Percentiles rank a stretch among this genome's conserved stretches.
Evolutionary conservation across 495 filamentous ascomycete species (phyloP).

Genomic region (Neurospora sp.): DNA sequence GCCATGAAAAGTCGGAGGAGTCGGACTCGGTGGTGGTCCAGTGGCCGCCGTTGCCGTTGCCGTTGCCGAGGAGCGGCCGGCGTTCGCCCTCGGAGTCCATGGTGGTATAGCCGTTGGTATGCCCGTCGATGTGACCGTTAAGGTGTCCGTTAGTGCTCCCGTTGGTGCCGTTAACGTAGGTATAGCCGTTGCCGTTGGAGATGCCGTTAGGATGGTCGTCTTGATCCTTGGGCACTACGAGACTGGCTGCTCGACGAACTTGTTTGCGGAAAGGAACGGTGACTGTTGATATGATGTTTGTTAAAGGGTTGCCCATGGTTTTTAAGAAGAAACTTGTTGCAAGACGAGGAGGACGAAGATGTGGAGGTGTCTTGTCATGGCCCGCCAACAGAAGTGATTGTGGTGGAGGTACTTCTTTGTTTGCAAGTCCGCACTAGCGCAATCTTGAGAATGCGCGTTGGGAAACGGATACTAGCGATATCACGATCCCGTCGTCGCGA

Average conservation of each 20-base stretch:
- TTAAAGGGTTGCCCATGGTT: background rate
- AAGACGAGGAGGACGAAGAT: background rate
- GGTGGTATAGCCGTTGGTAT: background rate
- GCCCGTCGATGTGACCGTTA: background rate
- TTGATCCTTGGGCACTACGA: background rate
- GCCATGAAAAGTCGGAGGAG: slow-evolving; percentile 8
- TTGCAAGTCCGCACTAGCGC: background rate
- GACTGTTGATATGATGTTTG: background rate
- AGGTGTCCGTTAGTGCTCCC: background rate
- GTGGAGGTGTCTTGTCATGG: background rate
- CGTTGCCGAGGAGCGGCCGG: background rate
- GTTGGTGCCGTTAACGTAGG: background rate
- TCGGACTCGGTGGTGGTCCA: background rate
- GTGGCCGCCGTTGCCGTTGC: background rate
- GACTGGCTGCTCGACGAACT: background rate
- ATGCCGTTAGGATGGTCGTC: background rate
- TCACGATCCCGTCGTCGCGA: background rate
- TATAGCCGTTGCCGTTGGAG: background rate
- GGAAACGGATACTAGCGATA: background rate
- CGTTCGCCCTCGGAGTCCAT: background rate
- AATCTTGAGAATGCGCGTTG: background rate
- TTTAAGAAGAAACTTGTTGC: background rate
- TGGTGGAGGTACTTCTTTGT: background rate
- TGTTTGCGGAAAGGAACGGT: background rate
- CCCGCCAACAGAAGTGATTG: background rate